phyloP scores from a whole-genome alignment of 306 rosid genomes.

The Cyclanthera cordifolia region DNA sequence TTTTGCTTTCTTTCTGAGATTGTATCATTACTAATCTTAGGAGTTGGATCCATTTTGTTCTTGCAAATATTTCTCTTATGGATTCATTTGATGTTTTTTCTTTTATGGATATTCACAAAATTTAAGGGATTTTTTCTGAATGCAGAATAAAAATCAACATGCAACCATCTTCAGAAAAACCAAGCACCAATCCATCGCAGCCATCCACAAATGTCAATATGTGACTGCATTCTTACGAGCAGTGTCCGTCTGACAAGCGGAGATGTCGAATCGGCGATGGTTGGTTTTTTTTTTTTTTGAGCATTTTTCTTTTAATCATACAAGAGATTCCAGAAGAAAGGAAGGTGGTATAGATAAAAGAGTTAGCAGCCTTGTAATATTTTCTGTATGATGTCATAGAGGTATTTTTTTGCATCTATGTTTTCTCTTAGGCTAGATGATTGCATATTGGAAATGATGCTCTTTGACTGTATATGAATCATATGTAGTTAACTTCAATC shows the following conservation, averaged over 20 bases:
- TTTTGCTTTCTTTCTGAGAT: not conserved
- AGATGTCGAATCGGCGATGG: not conserved
- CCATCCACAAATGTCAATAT: slow-evolving; percentile 22
- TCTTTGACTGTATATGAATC: not conserved
- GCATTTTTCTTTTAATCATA: not conserved
- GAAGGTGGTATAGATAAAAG: not conserved
- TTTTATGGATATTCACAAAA: not conserved
- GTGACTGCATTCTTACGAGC: not conserved
- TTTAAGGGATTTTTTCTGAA: slow-evolving; percentile 4
- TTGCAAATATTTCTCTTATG: not conserved
- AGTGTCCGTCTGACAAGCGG: not conserved
- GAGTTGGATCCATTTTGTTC: too few species aligned
- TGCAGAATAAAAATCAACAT: slow-evolving; percentile 91
- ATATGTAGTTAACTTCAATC: slow-evolving; percentile 6
- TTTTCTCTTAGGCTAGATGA: not conserved
- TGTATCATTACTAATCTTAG: too few species aligned
- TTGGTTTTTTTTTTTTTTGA: not conserved
- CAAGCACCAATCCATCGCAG: slow-evolving; percentile 19
- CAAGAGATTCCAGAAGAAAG: slow-evolving; percentile 1
- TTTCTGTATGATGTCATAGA: not conserved
- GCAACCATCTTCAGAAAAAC: slow-evolving; percentile 60
- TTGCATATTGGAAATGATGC: not conserved
- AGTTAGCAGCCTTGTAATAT: not conserved
- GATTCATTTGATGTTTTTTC: not conserved
- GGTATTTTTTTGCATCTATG: not conserved